phyloP scores from a whole-genome alignment of 257 asterid species.

The Ajuga chamaepitys region DNA sequence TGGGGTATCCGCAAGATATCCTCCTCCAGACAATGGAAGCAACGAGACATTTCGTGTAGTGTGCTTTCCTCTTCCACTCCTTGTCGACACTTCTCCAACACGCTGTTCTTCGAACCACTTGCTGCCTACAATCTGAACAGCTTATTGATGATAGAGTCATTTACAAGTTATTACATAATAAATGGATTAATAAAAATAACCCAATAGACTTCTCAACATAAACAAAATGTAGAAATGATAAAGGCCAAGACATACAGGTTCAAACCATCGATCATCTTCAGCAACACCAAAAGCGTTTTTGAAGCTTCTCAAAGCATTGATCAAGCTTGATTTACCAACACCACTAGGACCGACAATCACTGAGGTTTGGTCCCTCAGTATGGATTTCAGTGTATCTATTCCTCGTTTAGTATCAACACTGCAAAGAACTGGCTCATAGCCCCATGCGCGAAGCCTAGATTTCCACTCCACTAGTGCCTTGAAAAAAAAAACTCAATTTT shows the following conservation, averaged over 20 bases:
- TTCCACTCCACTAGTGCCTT: slow-evolving; percentile 68
- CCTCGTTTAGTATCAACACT: slow-evolving; percentile 72
- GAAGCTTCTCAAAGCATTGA: slow-evolving; percentile 70
- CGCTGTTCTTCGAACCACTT: slow-evolving; percentile 90
- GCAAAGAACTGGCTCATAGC: slow-evolving; percentile 74
- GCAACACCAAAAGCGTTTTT: slow-evolving; percentile 26
- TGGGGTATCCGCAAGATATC: slow-evolving; percentile 85
- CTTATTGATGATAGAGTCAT: slow-evolving; percentile 2
- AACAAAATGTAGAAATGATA: neutral
- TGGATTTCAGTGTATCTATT: slow-evolving; percentile 65
- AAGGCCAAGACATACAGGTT: slow-evolving; percentile 43
- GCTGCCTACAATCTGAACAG: slow-evolving; percentile 64
- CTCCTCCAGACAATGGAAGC: slow-evolving; percentile 75
- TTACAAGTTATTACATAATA: neutral
- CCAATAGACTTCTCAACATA: neutral
- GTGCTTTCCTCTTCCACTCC: slow-evolving; percentile 97
- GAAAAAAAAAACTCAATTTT: slow-evolving; percentile 8
- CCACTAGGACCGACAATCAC: slow-evolving; percentile 97
- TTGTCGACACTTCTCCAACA: slow-evolving; percentile 83
- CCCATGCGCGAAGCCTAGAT: slow-evolving; percentile 78
- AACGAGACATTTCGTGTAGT: slow-evolving; percentile 82
- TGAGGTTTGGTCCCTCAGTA: slow-evolving; percentile 72
- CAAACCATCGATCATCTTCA: slow-evolving; percentile 50
- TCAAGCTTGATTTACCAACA: slow-evolving; percentile 94
- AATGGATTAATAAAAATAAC: no score